Base-by-base conservation (phyloP, 2,329 filamentous ascomycete genomes). In the Aspergillus transmontanensis region DNA sequence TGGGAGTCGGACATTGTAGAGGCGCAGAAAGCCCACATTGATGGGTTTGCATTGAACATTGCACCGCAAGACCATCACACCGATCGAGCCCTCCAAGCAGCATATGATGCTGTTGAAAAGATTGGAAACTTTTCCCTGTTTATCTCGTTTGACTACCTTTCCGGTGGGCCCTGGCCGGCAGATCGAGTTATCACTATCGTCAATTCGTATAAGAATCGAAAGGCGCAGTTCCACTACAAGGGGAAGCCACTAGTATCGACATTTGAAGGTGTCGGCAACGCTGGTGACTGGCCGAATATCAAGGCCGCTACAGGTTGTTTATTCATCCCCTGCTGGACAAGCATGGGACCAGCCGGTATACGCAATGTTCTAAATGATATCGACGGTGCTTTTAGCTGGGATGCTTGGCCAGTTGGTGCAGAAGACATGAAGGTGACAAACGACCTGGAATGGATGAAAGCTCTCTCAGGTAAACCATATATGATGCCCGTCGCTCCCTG, bases 401-500 rank as follows among this genome's bases (percentile, higher is more conserved):
- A 78, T 58, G 80, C 80, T 57, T 82, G 81, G 81, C 77, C 80
- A 0, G 67, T 70, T 12, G 73, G 74, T 11, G 75, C 78, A 58
- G 67, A 75, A 5, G 78, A 79, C 55, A 80, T 76, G 70, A 75
- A 72, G 7, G 72, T 71, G 30, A 66, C 73, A 1, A 72, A 64
- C 39, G 80, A 83, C 53, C 66, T 76, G 58, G 71, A 71, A 2
- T 86, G 81, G 75, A 80, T 80, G 68, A 63, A 68, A 11, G 72
- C 73, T 10, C 65, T 80, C 7, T 63, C 68, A 1, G 71, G 71
- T 6, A 83, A 82, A 68, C 73, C 75, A 4, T 83, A 79, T 60
- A 85, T 86, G 81, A 85, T 85, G 83, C 80, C 83, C 2, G 81
- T 86, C n/a, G 83, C 83, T 0, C 85, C 85, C 0, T 87, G 84